Evolutionary conservation across 176 grass and related monocot genomes (phyloP).

Genomic region (Zea luxurians): DNA sequence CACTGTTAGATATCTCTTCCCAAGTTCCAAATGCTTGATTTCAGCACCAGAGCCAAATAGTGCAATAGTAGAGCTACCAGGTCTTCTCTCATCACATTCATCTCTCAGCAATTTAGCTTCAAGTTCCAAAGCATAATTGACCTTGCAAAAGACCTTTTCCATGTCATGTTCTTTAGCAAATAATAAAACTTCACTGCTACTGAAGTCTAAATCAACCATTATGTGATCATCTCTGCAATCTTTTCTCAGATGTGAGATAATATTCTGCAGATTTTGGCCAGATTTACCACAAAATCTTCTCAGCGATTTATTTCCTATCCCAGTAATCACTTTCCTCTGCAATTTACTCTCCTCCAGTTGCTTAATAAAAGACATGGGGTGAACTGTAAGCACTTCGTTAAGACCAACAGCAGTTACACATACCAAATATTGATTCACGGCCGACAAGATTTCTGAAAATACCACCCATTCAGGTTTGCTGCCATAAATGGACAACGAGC

Average conservation of each 20-base stretch:
- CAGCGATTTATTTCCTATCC: slow-evolving; percentile 58
- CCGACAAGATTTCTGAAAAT: slow-evolving; percentile 87
- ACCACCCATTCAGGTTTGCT: slow-evolving; percentile 85
- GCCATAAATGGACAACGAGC: slow-evolving; percentile 65
- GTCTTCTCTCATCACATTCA: slow-evolving; percentile 74
- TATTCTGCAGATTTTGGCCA: slow-evolving; percentile 70
- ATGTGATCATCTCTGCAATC: slow-evolving; percentile 66
- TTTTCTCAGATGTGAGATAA: slow-evolving; percentile 56
- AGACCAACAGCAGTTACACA: slow-evolving; percentile 84
- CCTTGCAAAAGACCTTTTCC: slow-evolving; percentile 49
- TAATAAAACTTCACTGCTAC: slow-evolving; percentile 53
- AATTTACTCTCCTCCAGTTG: slow-evolving; percentile 69
- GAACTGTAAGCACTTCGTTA: slow-evolving; percentile 55
- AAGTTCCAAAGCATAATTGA: slow-evolving; percentile 54
- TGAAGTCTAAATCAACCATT: slow-evolving; percentile 71
- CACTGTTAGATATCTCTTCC: slow-evolving; percentile 66
- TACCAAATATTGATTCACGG: slow-evolving; percentile 80
- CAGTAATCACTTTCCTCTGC: slow-evolving; percentile 63
- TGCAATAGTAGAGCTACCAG: slow-evolving; percentile 50
- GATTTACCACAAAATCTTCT: slow-evolving; percentile 71
- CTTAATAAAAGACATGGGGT: slow-evolving; percentile 47
- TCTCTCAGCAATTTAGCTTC: slow-evolving; percentile 66
- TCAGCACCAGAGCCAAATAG: slow-evolving; percentile 91
- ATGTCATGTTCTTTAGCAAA: slow-evolving; percentile 69
- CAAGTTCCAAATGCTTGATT: slow-evolving; percentile 97